Evolutionary conservation across 495 filamentous ascomycete species (phyloP), one percentile per base, ranked within the genome.

Genomic region (Tuber indicum): DNA sequence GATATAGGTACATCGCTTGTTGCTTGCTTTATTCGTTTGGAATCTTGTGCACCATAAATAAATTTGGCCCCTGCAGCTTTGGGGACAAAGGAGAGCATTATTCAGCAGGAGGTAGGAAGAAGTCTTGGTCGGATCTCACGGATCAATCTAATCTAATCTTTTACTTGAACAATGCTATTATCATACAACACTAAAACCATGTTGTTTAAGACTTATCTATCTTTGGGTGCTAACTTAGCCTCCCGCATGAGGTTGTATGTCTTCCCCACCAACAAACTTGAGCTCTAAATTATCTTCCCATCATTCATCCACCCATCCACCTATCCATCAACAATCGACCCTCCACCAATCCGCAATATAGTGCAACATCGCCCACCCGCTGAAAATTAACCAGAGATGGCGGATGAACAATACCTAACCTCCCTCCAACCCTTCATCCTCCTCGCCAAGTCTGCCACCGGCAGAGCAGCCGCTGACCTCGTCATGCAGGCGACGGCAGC

Each of bases 401-500:
- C 82, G 23, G 82, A 83, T 36, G 75, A 79, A 46, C 75, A 79
- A 62, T 83, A 81, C 44, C 47, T 83, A 72, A 78, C 80, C 12
- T 79, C 82, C 23, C 77, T 84, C 3, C 87, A 96, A 86, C 94
- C 96, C 14, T 98, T 94, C 87, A 87, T 98, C 77, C 90, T 91
- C 47, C 92, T 98, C 75, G 91, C 92, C 79, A 94, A 92, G 83
- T 93, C 93, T 45, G 93, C 94, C 62, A 91, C 89, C 8, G 92
- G 93, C 39, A 91, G 92, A 72, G 92, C 94, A 71, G 91, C 94
- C 39, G 91, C 93, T 73, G 93, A 97, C 81, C 89, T 99, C 16
- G 89, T 98, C 81, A 89, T 88, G 32, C 93, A 94, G 86, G 96
- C 94, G 43, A 98, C 94, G 69, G 92, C 93, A 32, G 90, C 89